A percentile compares a stretch with the other conserved stretches of the same genome.
Conservation (phyloP, 805 yeast genomes). For the Candida sphagnicola region DNA sequence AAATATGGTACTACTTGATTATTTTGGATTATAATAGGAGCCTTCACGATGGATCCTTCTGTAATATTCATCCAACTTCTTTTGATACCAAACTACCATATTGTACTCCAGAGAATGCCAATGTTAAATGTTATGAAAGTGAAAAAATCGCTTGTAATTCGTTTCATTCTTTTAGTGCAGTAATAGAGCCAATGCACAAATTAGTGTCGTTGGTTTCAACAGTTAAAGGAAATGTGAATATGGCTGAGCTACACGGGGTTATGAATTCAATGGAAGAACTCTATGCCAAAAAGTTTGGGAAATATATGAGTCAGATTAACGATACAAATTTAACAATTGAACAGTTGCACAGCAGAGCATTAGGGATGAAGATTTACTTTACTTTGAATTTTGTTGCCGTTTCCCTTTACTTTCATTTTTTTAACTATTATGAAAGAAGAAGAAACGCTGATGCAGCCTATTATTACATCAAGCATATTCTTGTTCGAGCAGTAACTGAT, state of each 20-base stretch:
- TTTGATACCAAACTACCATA: constrained; percentile 28
- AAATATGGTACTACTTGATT: constrained; percentile 48
- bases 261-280: constrained; percentile 35
- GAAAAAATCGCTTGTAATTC: constrained; percentile 33
- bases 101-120: constrained; percentile 31
- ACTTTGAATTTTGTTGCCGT: constrained; percentile 22
- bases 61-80: constrained; percentile 23
- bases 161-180: constrained; percentile 22
- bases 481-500: constrained; percentile 21
- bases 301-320: constrained; percentile 22
- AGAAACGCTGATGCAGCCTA: constrained; percentile 25
- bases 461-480: constrained; percentile 28
- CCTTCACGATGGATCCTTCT: constrained; percentile 28
- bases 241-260: constrained; percentile 16
- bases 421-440: constrained; percentile 34
- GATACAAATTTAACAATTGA: constrained; percentile 11
- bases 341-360: constrained; percentile 4
- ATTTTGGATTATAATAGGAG: constrained; percentile 30
- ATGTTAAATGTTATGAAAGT: constrained; percentile 29
- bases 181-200: constrained; percentile 21
- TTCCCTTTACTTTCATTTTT: constrained; percentile 30
- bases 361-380: constrained; percentile 19
- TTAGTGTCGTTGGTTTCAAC: constrained; percentile 20
- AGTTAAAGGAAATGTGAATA: constrained; percentile 15
- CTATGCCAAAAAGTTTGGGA: constrained; percentile 26